Evolutionary conservation across 2,329 filamentous ascomycete species (phyloP).

Genomic region (Madurella mycetomatis): DNA sequence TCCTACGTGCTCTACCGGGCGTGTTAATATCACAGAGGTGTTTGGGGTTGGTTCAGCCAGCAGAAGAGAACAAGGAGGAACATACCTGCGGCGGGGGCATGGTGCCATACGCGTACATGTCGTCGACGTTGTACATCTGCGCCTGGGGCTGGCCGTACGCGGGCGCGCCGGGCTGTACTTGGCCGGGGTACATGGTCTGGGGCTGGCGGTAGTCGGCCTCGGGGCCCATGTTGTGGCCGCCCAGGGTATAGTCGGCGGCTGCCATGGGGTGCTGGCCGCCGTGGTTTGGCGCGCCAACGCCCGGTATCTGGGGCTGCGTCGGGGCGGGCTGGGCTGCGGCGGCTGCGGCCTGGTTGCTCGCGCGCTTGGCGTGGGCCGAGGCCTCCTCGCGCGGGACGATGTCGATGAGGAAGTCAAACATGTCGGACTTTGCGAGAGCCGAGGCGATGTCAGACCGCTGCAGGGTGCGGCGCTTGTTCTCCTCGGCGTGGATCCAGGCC

Average conservation of each 20-base stretch:
- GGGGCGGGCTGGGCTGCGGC: slow-evolving; percentile 41
- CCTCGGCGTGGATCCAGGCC: slow-evolving; percentile 98
- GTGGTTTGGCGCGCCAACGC: slow-evolving; percentile 54
- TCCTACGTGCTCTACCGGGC: slow-evolving; percentile 16
- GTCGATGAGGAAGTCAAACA: slow-evolving; percentile 99
- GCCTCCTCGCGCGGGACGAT: slow-evolving; percentile 97
- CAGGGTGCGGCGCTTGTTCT: slow-evolving; percentile 94
- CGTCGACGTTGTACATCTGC: slow-evolving; percentile 77
- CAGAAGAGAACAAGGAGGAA: slow-evolving; percentile 7
- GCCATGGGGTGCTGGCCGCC: slow-evolving; percentile 54
- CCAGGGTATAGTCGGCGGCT: slow-evolving; percentile 57
- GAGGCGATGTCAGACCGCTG: slow-evolving; percentile 96
- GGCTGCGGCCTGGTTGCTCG: slow-evolving; percentile 46
- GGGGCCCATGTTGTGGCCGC: slow-evolving; percentile 57
- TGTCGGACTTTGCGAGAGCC: slow-evolving; percentile 93
- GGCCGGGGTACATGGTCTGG: slow-evolving; percentile 74
- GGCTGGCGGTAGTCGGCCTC: slow-evolving; percentile 78
- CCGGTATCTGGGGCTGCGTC: slow-evolving; percentile 49
- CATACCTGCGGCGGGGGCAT: slow-evolving; percentile 81
- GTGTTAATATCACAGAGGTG: background rate
- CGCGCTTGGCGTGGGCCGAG: slow-evolving; percentile 75
- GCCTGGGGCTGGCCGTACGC: slow-evolving; percentile 74
- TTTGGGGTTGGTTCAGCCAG: background rate
- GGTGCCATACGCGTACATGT: slow-evolving; percentile 78
- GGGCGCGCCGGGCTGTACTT: slow-evolving; percentile 68